Evolutionary conservation across 108 stramenopile genomes (phyloP).

Genomic region (Nitzschia palea): DNA sequence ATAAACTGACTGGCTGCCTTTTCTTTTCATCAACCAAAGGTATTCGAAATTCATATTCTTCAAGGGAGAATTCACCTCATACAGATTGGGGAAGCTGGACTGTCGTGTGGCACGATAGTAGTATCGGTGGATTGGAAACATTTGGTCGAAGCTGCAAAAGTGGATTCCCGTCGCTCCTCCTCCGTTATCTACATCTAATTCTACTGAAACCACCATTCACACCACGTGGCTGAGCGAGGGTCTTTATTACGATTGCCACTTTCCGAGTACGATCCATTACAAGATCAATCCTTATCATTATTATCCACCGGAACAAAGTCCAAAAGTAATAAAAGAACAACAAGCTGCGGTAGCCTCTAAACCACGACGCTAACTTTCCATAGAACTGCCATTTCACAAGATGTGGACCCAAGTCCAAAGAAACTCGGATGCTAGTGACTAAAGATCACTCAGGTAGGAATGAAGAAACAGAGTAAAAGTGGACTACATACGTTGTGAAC

Average conservation of each 20-base stretch:
- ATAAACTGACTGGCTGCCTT: constrained; percentile 20
- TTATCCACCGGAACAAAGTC: neutral
- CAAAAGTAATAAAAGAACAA: neutral
- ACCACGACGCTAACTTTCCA: neutral
- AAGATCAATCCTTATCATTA: constrained; percentile 11
- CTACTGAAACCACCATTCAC: neutral
- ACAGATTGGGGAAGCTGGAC: constrained; percentile 83
- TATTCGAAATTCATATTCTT: constrained; percentile 20
- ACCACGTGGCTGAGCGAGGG: too few species aligned
- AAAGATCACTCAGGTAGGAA: too few species aligned
- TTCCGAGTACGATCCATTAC: constrained; percentile 19
- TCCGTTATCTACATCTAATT: neutral
- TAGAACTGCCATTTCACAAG: neutral
- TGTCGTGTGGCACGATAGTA: constrained; percentile 86
- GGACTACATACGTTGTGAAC: too few species aligned
- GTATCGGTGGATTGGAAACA: constrained; percentile 75
- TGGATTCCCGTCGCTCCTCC: constrained; percentile 60
- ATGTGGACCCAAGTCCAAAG: constrained; percentile 18
- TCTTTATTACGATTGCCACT: constrained; percentile 10
- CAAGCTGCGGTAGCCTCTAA: neutral
- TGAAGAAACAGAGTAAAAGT: too few species aligned
- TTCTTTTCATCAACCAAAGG: constrained; percentile 19
- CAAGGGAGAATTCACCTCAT: constrained; percentile 63
- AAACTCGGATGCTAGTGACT: too few species aligned
- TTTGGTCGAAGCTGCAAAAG: constrained; percentile 61